Evolutionary conservation across 495 filamentous ascomycete species (phyloP).

Genomic region (Friedmanniomyces simplex): DNA sequence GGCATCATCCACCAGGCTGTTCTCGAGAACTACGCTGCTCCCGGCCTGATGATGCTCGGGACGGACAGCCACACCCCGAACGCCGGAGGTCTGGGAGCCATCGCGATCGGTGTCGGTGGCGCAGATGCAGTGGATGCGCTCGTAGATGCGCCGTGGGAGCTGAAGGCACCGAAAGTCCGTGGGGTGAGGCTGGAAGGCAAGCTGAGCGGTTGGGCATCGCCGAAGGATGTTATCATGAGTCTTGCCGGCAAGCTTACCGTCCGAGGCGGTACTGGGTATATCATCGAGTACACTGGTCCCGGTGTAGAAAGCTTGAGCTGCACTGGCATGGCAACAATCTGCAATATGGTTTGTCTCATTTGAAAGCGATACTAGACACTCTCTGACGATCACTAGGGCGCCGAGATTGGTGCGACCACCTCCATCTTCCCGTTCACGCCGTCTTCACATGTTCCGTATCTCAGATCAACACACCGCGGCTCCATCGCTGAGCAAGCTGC

Average conservation of each 20-base stretch:
- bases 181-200: slow-evolving; percentile 78
- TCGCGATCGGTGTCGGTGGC: slow-evolving; percentile 95
- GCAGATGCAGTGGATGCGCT: slow-evolving; percentile 96
- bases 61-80: slow-evolving; percentile 98
- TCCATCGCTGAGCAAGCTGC: slow-evolving; percentile 56
- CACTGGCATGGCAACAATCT: slow-evolving; percentile 87
- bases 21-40: slow-evolving; percentile 94
- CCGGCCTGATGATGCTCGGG: slow-evolving; percentile 98
- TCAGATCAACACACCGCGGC: slow-evolving; percentile 69
- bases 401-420: slow-evolving; percentile 92
- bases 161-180: slow-evolving; percentile 83
- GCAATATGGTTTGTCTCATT: slow-evolving; percentile 53
- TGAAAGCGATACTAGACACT: too few relatives aligned
- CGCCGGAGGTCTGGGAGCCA: slow-evolving; percentile 81
- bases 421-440: slow-evolving; percentile 78
- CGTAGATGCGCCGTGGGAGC: slow-evolving; percentile 92
- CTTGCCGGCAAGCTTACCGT: slow-evolving; percentile 87
- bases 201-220: slow-evolving; percentile 80
- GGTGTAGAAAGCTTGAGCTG: slow-evolving; percentile 82
- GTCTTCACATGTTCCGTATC: slow-evolving; percentile 59
- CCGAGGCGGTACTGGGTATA: slow-evolving; percentile 84
- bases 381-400: slow-evolving; percentile 34
- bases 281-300: slow-evolving; percentile 87
- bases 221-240: slow-evolving; percentile 89
- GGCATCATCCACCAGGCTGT: slow-evolving; percentile 99